phyloP scores from a whole-genome alignment of 371 early-diverging fungal genomes.

The Rhizopus delemar region DNA sequence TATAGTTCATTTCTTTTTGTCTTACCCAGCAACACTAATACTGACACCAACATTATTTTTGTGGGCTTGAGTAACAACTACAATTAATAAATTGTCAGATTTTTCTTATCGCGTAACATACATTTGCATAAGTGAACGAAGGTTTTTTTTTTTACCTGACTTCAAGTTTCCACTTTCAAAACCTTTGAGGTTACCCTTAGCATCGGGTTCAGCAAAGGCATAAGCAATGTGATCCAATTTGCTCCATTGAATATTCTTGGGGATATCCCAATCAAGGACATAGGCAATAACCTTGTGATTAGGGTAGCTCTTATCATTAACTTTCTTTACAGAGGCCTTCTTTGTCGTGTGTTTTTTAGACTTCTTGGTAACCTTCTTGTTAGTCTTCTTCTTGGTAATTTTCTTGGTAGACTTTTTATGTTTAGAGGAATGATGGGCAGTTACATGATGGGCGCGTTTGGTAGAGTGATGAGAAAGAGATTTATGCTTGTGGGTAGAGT shows the following conservation, averaged over 20 bases:
- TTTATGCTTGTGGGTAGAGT: neutral
- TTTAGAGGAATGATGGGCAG: neutral
- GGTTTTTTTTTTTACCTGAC: neutral
- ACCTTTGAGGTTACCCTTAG: constrained; percentile 28
- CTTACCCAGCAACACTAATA: constrained; percentile 48
- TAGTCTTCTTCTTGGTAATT: neutral
- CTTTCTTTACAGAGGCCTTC: neutral
- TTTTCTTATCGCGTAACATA: neutral
- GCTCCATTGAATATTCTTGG: constrained; percentile 35
- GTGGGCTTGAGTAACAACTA: constrained; percentile 46
- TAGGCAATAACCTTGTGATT: constrained; percentile 31
- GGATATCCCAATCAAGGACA: constrained; percentile 47
- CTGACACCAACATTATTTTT: constrained; percentile 35
- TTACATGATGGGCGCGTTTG: neutral
- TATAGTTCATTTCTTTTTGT: neutral
- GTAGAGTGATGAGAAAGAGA: neutral
- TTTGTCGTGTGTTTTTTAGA: neutral
- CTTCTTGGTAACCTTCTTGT: neutral
- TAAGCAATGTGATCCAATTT: constrained; percentile 46
- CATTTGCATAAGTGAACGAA: neutral
- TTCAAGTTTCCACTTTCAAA: constrained; percentile 17
- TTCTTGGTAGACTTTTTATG: neutral
- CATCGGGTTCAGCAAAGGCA: constrained; percentile 41
- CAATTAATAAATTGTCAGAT: neutral
- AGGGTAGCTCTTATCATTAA: constrained; percentile 6